Evolutionary conservation across 176 grass and related monocot genomes (phyloP).

Genomic region (Oryza nivara): DNA sequence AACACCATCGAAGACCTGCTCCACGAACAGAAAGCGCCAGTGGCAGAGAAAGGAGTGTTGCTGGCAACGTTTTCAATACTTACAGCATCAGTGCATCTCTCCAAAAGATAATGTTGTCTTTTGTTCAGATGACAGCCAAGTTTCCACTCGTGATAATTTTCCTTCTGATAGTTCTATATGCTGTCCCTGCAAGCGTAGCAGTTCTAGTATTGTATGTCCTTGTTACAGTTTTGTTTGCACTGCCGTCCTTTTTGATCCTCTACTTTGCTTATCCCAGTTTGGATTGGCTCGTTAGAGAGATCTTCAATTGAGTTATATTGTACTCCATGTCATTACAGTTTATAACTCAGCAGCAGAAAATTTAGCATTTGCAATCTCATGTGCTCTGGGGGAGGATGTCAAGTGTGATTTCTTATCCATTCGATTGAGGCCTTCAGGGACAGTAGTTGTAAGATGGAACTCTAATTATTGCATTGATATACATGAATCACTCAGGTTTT

Average conservation of each 20-base stretch:
- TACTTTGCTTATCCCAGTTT: slow-evolving; percentile 89
- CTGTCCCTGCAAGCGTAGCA: slow-evolving; percentile 70
- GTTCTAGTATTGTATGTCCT: slow-evolving; percentile 71
- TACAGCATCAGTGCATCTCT: slow-evolving; percentile 61
- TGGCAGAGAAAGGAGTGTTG: slow-evolving; percentile 20
- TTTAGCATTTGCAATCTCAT: slow-evolving; percentile 3
- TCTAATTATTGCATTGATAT: slow-evolving; percentile 21
- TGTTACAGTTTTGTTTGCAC: slow-evolving; percentile 77
- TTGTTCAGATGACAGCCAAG: slow-evolving; percentile 79
- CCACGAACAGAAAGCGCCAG: slow-evolving; percentile 8
- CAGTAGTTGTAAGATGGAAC: slow-evolving; percentile 20
- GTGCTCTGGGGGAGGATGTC: background rate
- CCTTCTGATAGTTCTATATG: slow-evolving; percentile 85
- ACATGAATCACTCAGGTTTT: background rate
- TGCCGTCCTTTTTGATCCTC: slow-evolving; percentile 84
- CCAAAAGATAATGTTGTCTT: slow-evolving; percentile 63
- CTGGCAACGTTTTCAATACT: slow-evolving; percentile 38
- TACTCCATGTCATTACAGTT: slow-evolving; percentile 1
- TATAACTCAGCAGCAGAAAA: background rate
- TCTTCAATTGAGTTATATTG: slow-evolving; percentile 53
- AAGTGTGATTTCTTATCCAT: background rate
- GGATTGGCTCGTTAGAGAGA: slow-evolving; percentile 85
- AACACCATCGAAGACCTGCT: slow-evolving; percentile 42
- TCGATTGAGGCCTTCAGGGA: background rate
- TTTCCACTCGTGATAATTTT: slow-evolving; percentile 86